phyloP scores from a whole-genome alignment of 176 grass and related monocot species.

The Tillandsia fasciculata region DNA sequence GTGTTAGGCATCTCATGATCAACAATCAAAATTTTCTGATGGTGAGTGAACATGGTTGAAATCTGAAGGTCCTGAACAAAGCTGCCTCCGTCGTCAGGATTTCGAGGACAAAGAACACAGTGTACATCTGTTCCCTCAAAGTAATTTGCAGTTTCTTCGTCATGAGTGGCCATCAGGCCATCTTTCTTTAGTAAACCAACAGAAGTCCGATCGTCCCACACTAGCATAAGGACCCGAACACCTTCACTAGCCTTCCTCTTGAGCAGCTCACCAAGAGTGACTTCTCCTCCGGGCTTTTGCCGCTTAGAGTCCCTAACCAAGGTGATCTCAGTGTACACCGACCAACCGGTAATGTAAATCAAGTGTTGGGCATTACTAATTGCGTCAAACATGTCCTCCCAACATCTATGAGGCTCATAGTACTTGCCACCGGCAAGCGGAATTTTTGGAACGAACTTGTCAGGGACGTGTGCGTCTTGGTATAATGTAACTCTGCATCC shows the following conservation, averaged over 20 bases:
- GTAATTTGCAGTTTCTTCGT: constrained; percentile 46
- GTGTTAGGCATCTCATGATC: constrained; percentile 49
- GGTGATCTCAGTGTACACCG: constrained; percentile 48
- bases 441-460: constrained; percentile 39
- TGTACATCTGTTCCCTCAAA: constrained; percentile 41
- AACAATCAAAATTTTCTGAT: constrained; percentile 52
- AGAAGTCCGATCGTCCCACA: constrained; percentile 51
- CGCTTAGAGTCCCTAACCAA: constrained; percentile 27
- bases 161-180: constrained; percentile 52
- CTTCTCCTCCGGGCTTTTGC: constrained; percentile 24
- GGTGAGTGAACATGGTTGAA: constrained; percentile 60
- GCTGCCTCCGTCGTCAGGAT: constrained; percentile 49
- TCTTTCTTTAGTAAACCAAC: constrained; percentile 39
- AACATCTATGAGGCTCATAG: constrained; percentile 51
- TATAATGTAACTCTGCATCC: constrained; percentile 45
- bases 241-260: constrained; percentile 55
- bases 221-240: constrained; percentile 43
- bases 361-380: constrained; percentile 35
- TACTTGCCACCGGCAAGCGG: constrained; percentile 30
- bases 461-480: constrained; percentile 49
- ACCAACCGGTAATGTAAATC: constrained; percentile 48
- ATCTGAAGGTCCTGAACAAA: constrained; percentile 59
- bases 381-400: constrained; percentile 56
- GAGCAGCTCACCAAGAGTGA: constrained; percentile 41
- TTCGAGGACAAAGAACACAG: constrained; percentile 43